phyloP scores from a whole-genome alignment of 345 rosid species.

The Citrus unshiu region DNA sequence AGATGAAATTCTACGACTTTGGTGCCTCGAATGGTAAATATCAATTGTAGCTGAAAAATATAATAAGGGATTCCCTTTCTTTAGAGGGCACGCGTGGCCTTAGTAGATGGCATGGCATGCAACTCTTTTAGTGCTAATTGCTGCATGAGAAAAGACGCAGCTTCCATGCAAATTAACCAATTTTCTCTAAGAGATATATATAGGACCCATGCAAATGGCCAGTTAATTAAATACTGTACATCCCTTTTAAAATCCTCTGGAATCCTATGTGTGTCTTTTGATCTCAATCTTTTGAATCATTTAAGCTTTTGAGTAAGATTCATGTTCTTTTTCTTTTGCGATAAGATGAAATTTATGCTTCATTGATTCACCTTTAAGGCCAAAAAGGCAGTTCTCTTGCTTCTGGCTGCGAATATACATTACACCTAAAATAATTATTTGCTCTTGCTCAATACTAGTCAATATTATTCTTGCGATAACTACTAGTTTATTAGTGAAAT shows the following conservation, averaged over 20 bases:
- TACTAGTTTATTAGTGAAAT: neutral
- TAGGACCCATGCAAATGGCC: slow-evolving; percentile 15
- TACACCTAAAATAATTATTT: no score
- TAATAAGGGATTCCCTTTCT: slow-evolving; percentile 13
- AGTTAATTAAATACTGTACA: neutral
- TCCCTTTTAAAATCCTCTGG: slow-evolving; percentile 22
- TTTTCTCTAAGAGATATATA: neutral
- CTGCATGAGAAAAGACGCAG: neutral
- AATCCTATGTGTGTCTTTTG: slow-evolving; percentile 43
- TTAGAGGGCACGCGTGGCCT: slow-evolving; percentile 16
- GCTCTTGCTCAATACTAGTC: neutral
- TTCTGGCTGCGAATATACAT: neutral
- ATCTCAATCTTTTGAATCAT: slow-evolving; percentile 30
- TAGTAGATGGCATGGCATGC: slow-evolving; percentile 9
- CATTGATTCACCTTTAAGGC: slow-evolving; percentile 34
- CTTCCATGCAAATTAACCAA: slow-evolving; percentile 16
- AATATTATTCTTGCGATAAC: neutral
- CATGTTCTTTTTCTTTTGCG: slow-evolving; percentile 40
- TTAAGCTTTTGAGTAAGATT: slow-evolving; percentile 43
- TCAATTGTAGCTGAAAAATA: slow-evolving; percentile 2
- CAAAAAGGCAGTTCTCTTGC: slow-evolving; percentile 5
- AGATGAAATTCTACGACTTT: neutral
- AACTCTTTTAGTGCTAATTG: slow-evolving; percentile 8
- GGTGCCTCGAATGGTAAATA: slow-evolving; percentile 8
- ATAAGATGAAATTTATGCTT: slow-evolving; percentile 46